Evolutionary conservation across 1,284 basidiomycete species (phyloP).

Genomic region (Volvariella surrecta): DNA sequence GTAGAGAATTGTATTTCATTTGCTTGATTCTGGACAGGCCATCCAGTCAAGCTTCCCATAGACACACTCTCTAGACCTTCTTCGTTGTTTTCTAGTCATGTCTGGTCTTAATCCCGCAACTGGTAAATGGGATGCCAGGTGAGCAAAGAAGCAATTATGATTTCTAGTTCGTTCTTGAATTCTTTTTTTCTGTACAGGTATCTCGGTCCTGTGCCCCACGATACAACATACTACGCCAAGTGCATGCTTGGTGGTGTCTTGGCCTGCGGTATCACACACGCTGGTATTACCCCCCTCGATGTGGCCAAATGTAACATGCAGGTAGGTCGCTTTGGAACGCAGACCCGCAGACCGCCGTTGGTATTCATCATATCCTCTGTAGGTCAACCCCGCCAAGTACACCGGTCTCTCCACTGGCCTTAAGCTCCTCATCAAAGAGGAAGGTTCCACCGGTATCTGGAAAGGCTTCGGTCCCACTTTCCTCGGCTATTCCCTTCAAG

Average conservation of each 20-base stretch:
- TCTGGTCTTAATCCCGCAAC: slow-evolving; percentile 4
- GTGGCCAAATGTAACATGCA: slow-evolving; percentile 98
- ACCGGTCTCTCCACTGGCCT: slow-evolving; percentile 71
- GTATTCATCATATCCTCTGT: slow-evolving; percentile 7
- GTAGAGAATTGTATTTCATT: neutral
- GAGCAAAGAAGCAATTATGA: slow-evolving; percentile 11
- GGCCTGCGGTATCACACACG: slow-evolving; percentile 92
- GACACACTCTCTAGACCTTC: slow-evolving; percentile 12
- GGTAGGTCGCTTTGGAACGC: slow-evolving; percentile 45
- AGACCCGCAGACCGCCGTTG: slow-evolving; percentile 2
- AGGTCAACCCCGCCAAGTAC: slow-evolving; percentile 76
- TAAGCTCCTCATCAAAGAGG: slow-evolving; percentile 70
- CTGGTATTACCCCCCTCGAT: slow-evolving; percentile 88
- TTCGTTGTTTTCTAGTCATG: slow-evolving; percentile 6
- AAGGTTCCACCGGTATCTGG: slow-evolving; percentile 82
- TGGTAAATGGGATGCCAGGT: slow-evolving; percentile 68
- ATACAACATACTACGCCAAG: slow-evolving; percentile 66
- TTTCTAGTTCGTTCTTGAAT: slow-evolving; percentile 5
- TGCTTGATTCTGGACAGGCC: slow-evolving; percentile 18
- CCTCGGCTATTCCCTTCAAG: slow-evolving; percentile 93
- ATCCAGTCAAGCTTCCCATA: slow-evolving; percentile 17
- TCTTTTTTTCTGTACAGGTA: slow-evolving; percentile 29
- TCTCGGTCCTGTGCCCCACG: slow-evolving; percentile 67
- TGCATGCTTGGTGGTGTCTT: slow-evolving; percentile 86
- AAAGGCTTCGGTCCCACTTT: slow-evolving; percentile 92